These are phyloP conservation scores for Aspergillus ellipticus DNA, from an alignment of 495 filamentous ascomycete genomes.

Conservation along the genomic window DNA sequence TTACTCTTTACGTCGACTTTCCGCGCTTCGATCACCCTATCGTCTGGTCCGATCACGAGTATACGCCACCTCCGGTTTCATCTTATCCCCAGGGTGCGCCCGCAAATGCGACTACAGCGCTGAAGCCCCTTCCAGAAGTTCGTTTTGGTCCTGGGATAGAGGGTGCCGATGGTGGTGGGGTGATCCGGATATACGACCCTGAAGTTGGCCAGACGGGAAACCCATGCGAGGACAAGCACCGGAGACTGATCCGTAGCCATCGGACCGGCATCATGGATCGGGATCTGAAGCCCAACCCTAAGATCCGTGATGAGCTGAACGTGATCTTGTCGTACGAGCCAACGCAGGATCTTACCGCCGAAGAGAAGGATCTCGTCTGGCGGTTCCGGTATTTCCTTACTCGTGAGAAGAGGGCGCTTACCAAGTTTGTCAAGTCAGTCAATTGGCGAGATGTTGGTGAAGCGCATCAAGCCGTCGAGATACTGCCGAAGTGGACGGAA, in stretches of 20 bases:
- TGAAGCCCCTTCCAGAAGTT: conserved; percentile 78
- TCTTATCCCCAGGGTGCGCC: conserved; percentile 59
- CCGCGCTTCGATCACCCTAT: conserved; percentile 95
- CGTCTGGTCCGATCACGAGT: conserved; percentile 92
- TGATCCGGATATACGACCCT: conserved; percentile 88
- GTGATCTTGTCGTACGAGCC: conserved; percentile 88
- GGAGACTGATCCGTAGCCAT: conserved; percentile 84
- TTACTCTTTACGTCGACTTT: conserved; percentile 82
- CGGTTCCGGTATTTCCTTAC: conserved; percentile 92
- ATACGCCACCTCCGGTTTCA: conserved; percentile 76
- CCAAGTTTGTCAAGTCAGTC: conserved; percentile 96
- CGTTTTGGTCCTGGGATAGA: conserved; percentile 80
- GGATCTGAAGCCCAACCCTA: conserved; percentile 94
- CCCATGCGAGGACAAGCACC: conserved; percentile 92
- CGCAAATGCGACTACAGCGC: conserved; percentile 59
- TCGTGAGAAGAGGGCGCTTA: conserved; percentile 87
- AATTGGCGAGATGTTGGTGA: conserved; percentile 89
- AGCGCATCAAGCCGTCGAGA: conserved; percentile 79
- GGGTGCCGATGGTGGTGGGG: conserved; percentile 45
- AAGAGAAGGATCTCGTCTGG: conserved; percentile 96
- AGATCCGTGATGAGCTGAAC: conserved; percentile 90
- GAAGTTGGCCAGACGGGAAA: conserved; percentile 87
- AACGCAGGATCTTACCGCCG: conserved; percentile 76
- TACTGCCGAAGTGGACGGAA: conserved; percentile 92
- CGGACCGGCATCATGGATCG: conserved; percentile 90